phyloP scores from a whole-genome alignment of 352 stramenopile genomes.

The Stramenopiles sp. region DNA sequence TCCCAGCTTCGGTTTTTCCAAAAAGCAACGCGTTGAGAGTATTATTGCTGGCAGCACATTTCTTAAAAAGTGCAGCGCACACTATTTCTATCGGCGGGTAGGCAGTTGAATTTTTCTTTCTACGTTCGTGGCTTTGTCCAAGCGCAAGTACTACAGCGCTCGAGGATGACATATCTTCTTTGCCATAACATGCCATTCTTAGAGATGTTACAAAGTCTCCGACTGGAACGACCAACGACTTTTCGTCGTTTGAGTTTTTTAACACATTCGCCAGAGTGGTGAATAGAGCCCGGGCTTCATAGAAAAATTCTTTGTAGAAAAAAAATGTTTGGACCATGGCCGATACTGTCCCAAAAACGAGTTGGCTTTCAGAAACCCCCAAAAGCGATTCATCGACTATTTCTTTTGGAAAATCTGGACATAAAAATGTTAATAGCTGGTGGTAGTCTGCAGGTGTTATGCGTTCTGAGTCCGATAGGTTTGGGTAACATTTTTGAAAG shows the following conservation, averaged over 20 bases:
- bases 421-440: neutral
- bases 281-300: neutral
- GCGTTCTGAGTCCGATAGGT: neutral
- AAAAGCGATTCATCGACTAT: neutral
- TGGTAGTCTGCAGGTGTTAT: neutral
- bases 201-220: conserved; percentile 5
- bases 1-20: neutral
- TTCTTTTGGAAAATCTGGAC: neutral
- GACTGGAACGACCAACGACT: neutral
- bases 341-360: neutral
- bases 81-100: neutral
- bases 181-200: neutral
- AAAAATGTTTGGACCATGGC: neutral
- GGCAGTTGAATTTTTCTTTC: neutral
- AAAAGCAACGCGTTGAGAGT: neutral
- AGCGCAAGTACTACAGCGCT: neutral
- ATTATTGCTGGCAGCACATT: neutral
- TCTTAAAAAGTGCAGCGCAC: neutral
- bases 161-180: neutral
- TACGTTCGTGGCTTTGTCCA: neutral
- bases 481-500: neutral
- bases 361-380: neutral
- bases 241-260: neutral
- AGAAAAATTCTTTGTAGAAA: conserved; percentile 3
- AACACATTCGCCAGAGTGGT: neutral